Base-by-base conservation (phyloP, 495 filamentous ascomycete species). In the Entonaema liquescens region DNA sequence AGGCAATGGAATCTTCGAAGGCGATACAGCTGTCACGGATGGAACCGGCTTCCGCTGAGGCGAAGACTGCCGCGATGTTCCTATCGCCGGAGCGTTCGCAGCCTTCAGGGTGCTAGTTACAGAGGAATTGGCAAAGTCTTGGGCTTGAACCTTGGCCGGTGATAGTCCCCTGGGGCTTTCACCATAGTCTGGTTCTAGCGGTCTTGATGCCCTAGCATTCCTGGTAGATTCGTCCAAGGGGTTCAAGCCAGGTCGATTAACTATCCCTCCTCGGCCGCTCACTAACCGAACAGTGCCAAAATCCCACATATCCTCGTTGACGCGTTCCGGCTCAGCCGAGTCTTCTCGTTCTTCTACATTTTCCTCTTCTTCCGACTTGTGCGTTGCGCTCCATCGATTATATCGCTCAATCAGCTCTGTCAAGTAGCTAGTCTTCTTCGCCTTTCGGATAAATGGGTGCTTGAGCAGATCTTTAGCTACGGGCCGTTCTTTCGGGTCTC, bases 391-490 rank as follows among this genome's bases (percentile, higher is more conserved):
- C 93, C 93, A 99, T 66, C 93, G 89, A 75, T 93, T 90, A 67
- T 93, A 87, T 19, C 95, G 88, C 79, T 97, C 93, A 66, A 98
- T 97, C 33, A 98, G 80, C 79, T 98, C 96, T 11, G 94, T 96
- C 26, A 99, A 82, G 75, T 93, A 95, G 17, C 88, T 94, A 0
- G 93, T 93, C 79, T 92, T 94, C 80, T 96, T 97, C 19, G 95
- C 96, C 62, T 88, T 89, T 58, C 92, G 89, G 56, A 99, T 88
- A 71, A 98, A 98, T 2, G 91, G 91, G 79, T 97, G 93, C 76
- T 92, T 92, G 49, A 99, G 86, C 49, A 99, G 79, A 59, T 98
- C 95, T 73, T 85, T 92, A 19, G 95, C 96, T 17, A 92, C 89
- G 9, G 95, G 93, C 62, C 95, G 86, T 74, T 97, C 92, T 73